A percentile compares a stretch with the other conserved stretches of the same genome.
phyloP scores from a whole-genome alignment of 768 basidiomycete genomes.

The Lenzites betulinus region DNA sequence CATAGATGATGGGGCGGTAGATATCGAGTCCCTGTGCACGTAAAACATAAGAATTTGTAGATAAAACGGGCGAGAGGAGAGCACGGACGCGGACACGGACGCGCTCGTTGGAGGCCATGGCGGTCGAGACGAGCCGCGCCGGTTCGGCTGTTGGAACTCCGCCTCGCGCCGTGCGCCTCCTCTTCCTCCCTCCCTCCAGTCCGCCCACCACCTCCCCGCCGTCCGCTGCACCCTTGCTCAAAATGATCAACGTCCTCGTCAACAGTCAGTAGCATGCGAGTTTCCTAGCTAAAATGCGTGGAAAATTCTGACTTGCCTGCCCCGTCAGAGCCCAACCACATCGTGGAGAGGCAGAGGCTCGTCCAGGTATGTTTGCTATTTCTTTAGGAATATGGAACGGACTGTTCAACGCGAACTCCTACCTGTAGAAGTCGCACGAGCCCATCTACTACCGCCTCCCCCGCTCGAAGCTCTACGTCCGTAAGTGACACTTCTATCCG shows the following conservation, averaged over 20 bases:
- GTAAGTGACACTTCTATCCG: slow-evolving; percentile 41
- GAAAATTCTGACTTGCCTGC: slow-evolving; percentile 6
- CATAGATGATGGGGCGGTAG: slow-evolving; percentile 91
- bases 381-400: neutral
- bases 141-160: slow-evolving; percentile 37
- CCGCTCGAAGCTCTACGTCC: slow-evolving; percentile 62
- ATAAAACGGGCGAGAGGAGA: slow-evolving; percentile 11
- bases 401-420: neutral
- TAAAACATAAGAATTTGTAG: slow-evolving; percentile 7
- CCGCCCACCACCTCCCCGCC: slow-evolving; percentile 45
- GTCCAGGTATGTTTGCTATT: slow-evolving; percentile 54
- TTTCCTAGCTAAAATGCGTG: neutral
- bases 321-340: slow-evolving; percentile 58
- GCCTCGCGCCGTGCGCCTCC: slow-evolving; percentile 19
- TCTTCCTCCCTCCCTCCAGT: slow-evolving; percentile 8
- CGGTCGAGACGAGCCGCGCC: slow-evolving; percentile 38
- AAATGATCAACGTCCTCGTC: slow-evolving; percentile 64
- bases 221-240: slow-evolving; percentile 35
- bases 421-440: slow-evolving; percentile 40
- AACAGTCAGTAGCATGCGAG: slow-evolving; percentile 50
- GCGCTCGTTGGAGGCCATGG: slow-evolving; percentile 64
- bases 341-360: slow-evolving; percentile 63
- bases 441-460: slow-evolving; percentile 64
- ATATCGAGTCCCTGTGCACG: slow-evolving; percentile 75
- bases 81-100: slow-evolving; percentile 75